A percentile compares a stretch with the other conserved stretches of the same genome.
These are phyloP conservation scores for Heracleum sosnowskyi DNA, from an alignment of 129 eudicot genomes.

Conservation along the genomic window DNA sequence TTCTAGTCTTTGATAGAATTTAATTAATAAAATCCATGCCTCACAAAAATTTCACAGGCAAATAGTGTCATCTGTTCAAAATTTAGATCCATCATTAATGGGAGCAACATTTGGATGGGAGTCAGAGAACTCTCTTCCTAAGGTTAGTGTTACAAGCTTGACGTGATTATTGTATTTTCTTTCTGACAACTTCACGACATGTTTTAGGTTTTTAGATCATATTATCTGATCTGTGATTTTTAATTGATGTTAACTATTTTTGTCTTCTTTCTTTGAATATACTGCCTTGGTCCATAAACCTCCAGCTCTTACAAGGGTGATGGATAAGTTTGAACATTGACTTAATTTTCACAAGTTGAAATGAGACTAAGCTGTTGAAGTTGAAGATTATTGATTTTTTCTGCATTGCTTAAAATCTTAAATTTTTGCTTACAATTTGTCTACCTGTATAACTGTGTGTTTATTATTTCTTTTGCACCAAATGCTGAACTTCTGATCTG, in stretches of 20 bases:
- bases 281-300: not conserved
- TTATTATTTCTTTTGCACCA: not conserved
- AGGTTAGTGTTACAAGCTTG: too few species aligned
- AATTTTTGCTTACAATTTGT: not conserved
- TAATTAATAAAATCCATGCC: slow-evolving; percentile 23
- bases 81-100: slow-evolving; percentile 20
- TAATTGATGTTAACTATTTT: not conserved
- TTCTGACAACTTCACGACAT: too few species aligned
- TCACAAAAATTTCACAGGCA: slow-evolving; percentile 55
- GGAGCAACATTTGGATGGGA: slow-evolving; percentile 70
- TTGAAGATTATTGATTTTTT: not conserved
- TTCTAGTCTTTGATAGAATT: not conserved
- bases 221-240: not conserved
- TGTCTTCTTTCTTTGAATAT: too few species aligned
- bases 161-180: too few species aligned
- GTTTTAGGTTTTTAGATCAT: not conserved
- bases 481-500: not conserved
- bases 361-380: not conserved
- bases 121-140: slow-evolving; percentile 51
- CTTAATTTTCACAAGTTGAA: not conserved
- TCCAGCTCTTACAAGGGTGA: not conserved
- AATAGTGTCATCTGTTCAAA: slow-evolving; percentile 23
- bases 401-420: not conserved
- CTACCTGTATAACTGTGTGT: not conserved
- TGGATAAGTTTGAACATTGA: not conserved